A percentile compares a stretch with the other conserved stretches of the same genome.
Conservation (phyloP, 1,139 yeast genomes). For the Candida glucosophila region DNA sequence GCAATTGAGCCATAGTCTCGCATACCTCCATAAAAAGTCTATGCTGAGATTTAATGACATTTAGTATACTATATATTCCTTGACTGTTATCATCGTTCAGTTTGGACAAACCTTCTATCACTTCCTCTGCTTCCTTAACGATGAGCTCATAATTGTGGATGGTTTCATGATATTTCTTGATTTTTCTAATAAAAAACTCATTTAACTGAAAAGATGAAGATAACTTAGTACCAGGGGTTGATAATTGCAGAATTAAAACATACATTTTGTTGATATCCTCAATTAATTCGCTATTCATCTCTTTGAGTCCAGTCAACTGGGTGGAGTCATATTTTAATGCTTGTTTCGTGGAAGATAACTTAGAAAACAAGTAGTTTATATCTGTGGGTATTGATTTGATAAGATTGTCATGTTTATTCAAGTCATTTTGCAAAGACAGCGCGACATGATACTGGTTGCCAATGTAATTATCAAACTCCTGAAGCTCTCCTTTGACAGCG, state of each 20-base stretch:
- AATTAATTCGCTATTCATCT: slow-evolving; percentile 48
- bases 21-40: slow-evolving; percentile 84
- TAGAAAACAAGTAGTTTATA: slow-evolving; percentile 59
- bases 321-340: slow-evolving; percentile 44
- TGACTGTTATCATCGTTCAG: slow-evolving; percentile 39
- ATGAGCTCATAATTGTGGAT: slow-evolving; percentile 68
- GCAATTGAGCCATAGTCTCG: slow-evolving; percentile 82
- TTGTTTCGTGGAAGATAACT: slow-evolving; percentile 56
- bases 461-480: slow-evolving; percentile 75
- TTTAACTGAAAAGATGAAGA: slow-evolving; percentile 45
- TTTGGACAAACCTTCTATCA: slow-evolving; percentile 34
- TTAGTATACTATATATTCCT: slow-evolving; percentile 48
- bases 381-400: slow-evolving; percentile 82
- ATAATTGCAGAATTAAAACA: slow-evolving; percentile 55
- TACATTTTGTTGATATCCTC: slow-evolving; percentile 64
- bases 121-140: slow-evolving; percentile 60
- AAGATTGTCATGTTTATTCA: slow-evolving; percentile 56
- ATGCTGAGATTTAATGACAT: slow-evolving; percentile 75
- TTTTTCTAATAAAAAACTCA: slow-evolving; percentile 42
- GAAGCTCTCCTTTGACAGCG: slow-evolving; percentile 63
- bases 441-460: slow-evolving; percentile 77
- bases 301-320: slow-evolving; percentile 27
- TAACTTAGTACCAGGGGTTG: slow-evolving; percentile 59
- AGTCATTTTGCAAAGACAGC: slow-evolving; percentile 63
- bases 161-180: slow-evolving; percentile 58